phyloP scores from a whole-genome alignment of 2,329 filamentous ascomycete species.

The Xylaria sp. region DNA sequence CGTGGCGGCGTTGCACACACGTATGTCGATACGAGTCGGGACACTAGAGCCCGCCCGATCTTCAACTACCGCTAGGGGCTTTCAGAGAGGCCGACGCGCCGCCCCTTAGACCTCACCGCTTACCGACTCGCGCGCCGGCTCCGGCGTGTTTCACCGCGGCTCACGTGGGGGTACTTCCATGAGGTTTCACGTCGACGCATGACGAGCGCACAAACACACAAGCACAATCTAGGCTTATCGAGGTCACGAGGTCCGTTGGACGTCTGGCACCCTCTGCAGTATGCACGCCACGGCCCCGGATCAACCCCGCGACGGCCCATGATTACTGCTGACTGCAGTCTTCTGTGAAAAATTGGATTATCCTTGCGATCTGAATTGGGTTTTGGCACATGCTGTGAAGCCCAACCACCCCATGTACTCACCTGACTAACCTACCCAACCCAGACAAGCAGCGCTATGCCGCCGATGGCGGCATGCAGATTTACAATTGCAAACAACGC shows the following conservation, averaged over 20 bases:
- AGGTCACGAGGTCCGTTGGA: constrained; percentile 46
- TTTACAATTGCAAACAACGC: constrained; percentile 3
- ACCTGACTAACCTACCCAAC: constrained; percentile 12
- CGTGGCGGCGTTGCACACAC: neutral
- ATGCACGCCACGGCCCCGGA: constrained; percentile 34
- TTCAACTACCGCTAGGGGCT: constrained; percentile 3
- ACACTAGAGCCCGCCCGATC: neutral
- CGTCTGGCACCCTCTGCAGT: constrained; percentile 40
- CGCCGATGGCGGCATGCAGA: constrained; percentile 28
- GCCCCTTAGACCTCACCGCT: constrained; percentile 37
- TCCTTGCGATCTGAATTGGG: constrained; percentile 25
- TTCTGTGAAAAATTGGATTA: constrained; percentile 12
- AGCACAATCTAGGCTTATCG: constrained; percentile 22
- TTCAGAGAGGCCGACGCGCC: constrained; percentile 9
- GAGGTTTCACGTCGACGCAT: constrained; percentile 28
- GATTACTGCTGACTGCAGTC: constrained; percentile 34
- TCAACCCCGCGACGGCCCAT: constrained; percentile 15
- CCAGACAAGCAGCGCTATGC: constrained; percentile 4
- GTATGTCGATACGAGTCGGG: neutral
- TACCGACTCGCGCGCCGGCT: constrained; percentile 41
- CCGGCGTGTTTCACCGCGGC: constrained; percentile 43
- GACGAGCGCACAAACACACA: constrained; percentile 5
- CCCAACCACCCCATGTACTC: constrained; percentile 18
- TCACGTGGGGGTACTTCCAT: constrained; percentile 45
- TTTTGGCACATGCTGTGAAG: constrained; percentile 25